Percentiles rank a stretch among this genome's conserved stretches.
Evolutionary conservation across 805 yeast species (phyloP).

Genomic region (Cyberlindnera maclurae): DNA sequence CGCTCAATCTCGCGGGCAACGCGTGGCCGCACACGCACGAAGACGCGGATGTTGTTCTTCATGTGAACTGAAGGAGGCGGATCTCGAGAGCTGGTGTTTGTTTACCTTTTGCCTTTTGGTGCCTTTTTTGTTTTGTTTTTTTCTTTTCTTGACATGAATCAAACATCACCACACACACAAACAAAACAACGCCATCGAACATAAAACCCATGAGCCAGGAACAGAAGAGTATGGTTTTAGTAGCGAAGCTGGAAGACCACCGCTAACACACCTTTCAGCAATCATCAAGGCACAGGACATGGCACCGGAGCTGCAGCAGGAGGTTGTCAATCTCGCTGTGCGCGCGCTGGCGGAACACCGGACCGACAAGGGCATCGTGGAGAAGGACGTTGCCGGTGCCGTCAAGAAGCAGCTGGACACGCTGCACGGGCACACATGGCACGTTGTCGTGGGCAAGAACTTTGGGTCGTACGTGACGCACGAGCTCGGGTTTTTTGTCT

Average conservation of each 20-base stretch:
- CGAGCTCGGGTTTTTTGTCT: slow-evolving; percentile 64
- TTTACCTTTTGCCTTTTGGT: too few relatives aligned
- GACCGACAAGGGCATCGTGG: slow-evolving; percentile 53
- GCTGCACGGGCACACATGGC: slow-evolving; percentile 68
- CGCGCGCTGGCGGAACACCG: slow-evolving; percentile 37
- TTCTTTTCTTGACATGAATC: too few relatives aligned
- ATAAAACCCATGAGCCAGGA: too few relatives aligned
- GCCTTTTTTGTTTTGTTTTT: too few relatives aligned
- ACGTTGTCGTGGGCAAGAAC: slow-evolving; percentile 71
- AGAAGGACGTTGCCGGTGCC: slow-evolving; percentile 58
- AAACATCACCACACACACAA: too few relatives aligned
- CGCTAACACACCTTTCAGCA: slow-evolving; percentile 1
- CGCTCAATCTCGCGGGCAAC: slow-evolving; percentile 13
- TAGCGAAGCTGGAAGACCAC: too few relatives aligned
- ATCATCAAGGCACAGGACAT: slow-evolving; percentile 24
- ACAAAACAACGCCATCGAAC: too few relatives aligned
- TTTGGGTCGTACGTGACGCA: slow-evolving; percentile 79
- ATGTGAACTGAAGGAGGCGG: too few relatives aligned
- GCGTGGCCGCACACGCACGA: slow-evolving; percentile 48
- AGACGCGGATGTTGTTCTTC: slow-evolving; percentile 33
- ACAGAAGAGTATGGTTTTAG: too few relatives aligned
- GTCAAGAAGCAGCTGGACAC: slow-evolving; percentile 61
- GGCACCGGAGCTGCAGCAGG: slow-evolving; percentile 42
- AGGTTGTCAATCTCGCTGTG: slow-evolving; percentile 39
- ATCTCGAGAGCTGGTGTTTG: too few relatives aligned